Conservation (phyloP, 768 basidiomycete species). For the Gloeostereum incarnatum region DNA sequence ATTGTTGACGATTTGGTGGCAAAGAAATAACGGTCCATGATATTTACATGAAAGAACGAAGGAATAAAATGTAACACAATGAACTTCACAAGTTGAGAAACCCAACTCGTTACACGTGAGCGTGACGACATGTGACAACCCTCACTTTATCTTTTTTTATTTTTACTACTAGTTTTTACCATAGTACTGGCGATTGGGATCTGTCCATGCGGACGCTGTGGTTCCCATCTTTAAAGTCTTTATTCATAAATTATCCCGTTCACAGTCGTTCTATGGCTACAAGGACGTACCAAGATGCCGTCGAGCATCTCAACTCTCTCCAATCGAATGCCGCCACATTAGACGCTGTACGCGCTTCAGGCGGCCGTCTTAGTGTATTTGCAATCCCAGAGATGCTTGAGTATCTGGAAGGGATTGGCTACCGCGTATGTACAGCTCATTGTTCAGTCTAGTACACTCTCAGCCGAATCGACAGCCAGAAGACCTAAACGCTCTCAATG, state of each 20-base stretch:
- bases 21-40: constrained; percentile 8
- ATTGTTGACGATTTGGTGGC: neutral
- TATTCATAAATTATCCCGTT: neutral
- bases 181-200: too few species aligned
- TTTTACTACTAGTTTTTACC: too few species aligned
- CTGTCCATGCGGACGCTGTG: too few species aligned
- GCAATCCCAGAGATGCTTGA: constrained; percentile 88
- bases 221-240: too few species aligned
- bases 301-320: constrained; percentile 65
- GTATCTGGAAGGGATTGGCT: constrained; percentile 81
- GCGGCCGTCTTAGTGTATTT: constrained; percentile 46
- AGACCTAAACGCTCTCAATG: constrained; percentile 82
- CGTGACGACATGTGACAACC: too few species aligned
- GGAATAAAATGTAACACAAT: too few species aligned
- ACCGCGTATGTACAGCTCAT: constrained; percentile 45
- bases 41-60: constrained; percentile 4
- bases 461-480: constrained; percentile 41
- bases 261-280: constrained; percentile 40
- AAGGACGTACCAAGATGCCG: constrained; percentile 63
- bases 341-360: constrained; percentile 72
- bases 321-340: constrained; percentile 94
- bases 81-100: too few species aligned
- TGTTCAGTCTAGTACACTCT: constrained; percentile 6
- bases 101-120: neutral
- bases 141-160: too few species aligned